A percentile compares a stretch with the other conserved stretches of the same genome.
Conservation (phyloP, 2,329 filamentous ascomycete genomes). For the Achaetomium macrosporum region DNA sequence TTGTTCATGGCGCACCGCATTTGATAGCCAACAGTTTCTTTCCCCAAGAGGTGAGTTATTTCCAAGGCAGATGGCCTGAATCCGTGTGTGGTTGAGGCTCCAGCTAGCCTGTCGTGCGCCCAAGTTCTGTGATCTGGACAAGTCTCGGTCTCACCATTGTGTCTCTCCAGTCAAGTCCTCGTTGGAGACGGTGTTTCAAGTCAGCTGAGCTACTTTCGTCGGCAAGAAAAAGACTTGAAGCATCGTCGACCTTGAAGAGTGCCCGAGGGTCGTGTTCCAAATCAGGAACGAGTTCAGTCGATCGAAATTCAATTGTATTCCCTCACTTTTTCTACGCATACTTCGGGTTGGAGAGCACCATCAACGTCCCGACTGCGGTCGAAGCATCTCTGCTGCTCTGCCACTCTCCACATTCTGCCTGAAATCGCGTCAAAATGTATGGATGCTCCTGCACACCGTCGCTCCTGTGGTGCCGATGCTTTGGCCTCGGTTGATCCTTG, state of each 20-base stretch:
- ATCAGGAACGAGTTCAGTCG: neutral
- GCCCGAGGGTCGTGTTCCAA: neutral
- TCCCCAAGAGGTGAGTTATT: too few relatives aligned
- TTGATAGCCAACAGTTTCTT: neutral
- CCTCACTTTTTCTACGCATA: neutral
- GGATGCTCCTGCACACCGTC: too few relatives aligned
- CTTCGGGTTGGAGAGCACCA: neutral
- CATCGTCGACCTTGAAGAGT: slow-evolving; percentile 32
- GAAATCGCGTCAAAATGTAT: too few relatives aligned
- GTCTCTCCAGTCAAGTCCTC: neutral
- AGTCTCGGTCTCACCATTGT: slow-evolving; percentile 1
- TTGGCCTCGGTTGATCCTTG: too few relatives aligned
- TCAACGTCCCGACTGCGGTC: too few relatives aligned
- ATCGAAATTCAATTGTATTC: neutral
- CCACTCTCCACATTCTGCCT: too few relatives aligned
- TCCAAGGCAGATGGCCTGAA: too few relatives aligned
- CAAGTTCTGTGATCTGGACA: too few relatives aligned
- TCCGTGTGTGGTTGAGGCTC: slow-evolving; percentile 1
- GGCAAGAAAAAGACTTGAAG: neutral
- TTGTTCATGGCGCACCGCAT: neutral
- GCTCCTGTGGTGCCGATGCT: too few relatives aligned
- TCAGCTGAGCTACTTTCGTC: neutral
- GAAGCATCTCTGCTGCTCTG: too few relatives aligned
- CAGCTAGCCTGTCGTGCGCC: neutral
- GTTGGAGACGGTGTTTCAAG: slow-evolving; percentile 10